A percentile compares a stretch with the other conserved stretches of the same genome.
Conservation (phyloP, 306 rosid species). For the Quercus bicolor region DNA sequence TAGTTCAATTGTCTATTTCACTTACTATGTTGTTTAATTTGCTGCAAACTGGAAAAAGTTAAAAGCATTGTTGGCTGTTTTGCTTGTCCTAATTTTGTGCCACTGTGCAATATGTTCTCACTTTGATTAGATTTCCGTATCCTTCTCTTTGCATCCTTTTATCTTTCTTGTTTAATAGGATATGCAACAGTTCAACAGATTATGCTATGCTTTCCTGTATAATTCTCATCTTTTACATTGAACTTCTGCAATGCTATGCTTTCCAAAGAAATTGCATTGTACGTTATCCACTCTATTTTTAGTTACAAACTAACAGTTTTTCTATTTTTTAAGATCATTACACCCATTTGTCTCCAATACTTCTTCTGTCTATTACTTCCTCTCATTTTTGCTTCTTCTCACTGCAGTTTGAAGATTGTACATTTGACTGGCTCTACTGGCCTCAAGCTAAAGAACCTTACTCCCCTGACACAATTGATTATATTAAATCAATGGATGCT, state of each 20-base stretch:
- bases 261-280: not conserved
- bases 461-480: conserved; percentile 46
- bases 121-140: too few species aligned
- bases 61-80: not conserved
- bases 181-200: not conserved
- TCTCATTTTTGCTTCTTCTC: not conserved
- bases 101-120: not conserved
- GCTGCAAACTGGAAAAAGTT: not conserved
- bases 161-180: too few species aligned
- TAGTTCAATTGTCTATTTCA: not conserved
- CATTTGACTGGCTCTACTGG: conserved; percentile 78
- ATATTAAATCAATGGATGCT: conserved; percentile 54
- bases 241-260: not conserved
- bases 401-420: conserved; percentile 71
- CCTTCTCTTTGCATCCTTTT: too few species aligned
- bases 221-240: not conserved
- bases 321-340: too few species aligned
- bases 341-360: not conserved
- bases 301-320: too few species aligned
- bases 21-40: too few species aligned
- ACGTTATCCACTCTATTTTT: not conserved
- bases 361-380: not conserved
- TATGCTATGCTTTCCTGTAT: not conserved
- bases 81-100: not conserved
- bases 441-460: conserved; percentile 62